Evolutionary conservation across 306 rosid species (phyloP).

Genomic region (Benincasa hispida): DNA sequence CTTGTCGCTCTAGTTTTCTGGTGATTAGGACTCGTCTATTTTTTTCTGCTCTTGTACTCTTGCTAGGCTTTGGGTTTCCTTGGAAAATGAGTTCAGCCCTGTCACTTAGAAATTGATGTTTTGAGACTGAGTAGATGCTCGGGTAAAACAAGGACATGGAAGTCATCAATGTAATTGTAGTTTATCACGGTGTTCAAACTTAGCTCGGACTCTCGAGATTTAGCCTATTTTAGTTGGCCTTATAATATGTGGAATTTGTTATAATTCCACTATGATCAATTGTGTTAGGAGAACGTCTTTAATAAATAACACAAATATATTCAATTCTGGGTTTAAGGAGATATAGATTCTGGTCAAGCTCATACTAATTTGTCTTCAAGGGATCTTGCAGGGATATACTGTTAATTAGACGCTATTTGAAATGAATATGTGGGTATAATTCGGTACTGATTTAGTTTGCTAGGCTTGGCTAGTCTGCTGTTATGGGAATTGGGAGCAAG

Average conservation of each 20-base stretch:
- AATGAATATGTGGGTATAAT: background rate
- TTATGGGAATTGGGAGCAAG: background rate
- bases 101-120: background rate
- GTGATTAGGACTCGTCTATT: background rate
- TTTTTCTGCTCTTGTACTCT: background rate
- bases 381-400: background rate
- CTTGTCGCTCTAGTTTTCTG: background rate
- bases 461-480: background rate
- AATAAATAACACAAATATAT: background rate
- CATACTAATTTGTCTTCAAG: background rate
- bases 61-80: background rate
- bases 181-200: background rate
- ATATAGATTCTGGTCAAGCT: background rate
- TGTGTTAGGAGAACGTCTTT: background rate
- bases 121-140: background rate
- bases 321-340: background rate
- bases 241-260: background rate
- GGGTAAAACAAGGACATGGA: background rate
- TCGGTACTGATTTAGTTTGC: background rate
- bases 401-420: background rate
- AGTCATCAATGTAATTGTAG: background rate
- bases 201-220: background rate
- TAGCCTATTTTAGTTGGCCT: background rate
- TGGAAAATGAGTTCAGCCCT: background rate
- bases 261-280: background rate